Evolutionary conservation across 2,329 filamentous ascomycete species (phyloP).

Genomic region (Chaetoscypha palmicola): DNA sequence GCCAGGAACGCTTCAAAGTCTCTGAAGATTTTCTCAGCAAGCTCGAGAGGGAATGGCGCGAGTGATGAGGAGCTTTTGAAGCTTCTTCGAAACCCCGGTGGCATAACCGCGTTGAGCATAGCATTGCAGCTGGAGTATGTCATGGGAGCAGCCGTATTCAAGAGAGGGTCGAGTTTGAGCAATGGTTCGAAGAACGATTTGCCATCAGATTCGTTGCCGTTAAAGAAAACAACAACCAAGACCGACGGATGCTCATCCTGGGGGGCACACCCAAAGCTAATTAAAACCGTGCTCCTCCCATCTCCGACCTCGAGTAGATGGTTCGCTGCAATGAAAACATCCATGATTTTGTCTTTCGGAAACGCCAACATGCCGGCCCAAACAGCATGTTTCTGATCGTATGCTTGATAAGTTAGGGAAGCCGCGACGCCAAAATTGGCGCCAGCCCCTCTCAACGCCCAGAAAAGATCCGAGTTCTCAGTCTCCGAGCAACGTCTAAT

Average conservation of each 20-base stretch:
- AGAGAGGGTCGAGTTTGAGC: conserved; percentile 25
- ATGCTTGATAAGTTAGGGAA: conserved; percentile 13
- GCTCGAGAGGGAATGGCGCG: conserved; percentile 25
- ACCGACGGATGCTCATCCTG: conserved; percentile 3
- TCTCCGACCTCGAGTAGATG: conserved; percentile 3
- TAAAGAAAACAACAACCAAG: conserved; percentile 28
- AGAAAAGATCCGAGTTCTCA: conserved; percentile 31
- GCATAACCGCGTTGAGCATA: conserved; percentile 26
- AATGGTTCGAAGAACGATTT: conserved; percentile 26
- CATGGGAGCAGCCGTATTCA: conserved; percentile 22
- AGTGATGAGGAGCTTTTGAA: conserved; percentile 34
- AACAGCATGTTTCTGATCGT: conserved; percentile 13
- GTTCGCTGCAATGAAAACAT: conserved; percentile 16
- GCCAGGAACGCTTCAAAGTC: conserved; percentile 28
- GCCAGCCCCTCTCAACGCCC: conserved; percentile 31
- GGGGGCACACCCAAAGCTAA: conserved; percentile 11
- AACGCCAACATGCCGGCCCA: conserved; percentile 19
- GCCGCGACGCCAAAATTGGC: conserved; percentile 17
- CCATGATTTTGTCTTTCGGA: conserved; percentile 7
- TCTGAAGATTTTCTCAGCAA: conserved; percentile 25
- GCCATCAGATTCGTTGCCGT: conserved; percentile 30
- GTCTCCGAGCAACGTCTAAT: conserved; percentile 22
- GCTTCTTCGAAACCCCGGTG: conserved; percentile 33
- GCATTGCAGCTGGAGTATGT: conserved; percentile 32
- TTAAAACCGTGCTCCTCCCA: conserved; percentile 5